phyloP scores from a whole-genome alignment of 768 basidiomycete species.

The Podaxis sp. region DNA sequence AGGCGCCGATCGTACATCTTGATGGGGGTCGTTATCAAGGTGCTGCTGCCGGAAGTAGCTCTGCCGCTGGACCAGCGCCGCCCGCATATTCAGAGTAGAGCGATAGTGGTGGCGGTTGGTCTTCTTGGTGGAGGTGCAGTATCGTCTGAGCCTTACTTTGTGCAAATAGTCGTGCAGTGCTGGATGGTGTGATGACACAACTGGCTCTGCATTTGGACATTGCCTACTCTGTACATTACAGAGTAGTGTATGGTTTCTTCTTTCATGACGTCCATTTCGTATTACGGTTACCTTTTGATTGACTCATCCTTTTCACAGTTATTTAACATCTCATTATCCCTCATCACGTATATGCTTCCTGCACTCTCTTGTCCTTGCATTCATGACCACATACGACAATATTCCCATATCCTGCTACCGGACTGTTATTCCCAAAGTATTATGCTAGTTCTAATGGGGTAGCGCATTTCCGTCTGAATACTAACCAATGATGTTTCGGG shows the following conservation, averaged over 20 bases:
- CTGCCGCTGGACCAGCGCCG: constrained; percentile 23
- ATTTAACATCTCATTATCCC: not conserved
- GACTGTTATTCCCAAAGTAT: not conserved
- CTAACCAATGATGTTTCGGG: not conserved
- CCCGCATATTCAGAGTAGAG: constrained; percentile 24
- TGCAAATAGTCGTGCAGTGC: not conserved
- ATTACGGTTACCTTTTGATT: not conserved
- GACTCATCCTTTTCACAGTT: not conserved
- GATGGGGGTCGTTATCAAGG: constrained; percentile 37
- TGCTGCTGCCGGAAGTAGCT: not conserved
- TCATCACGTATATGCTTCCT: not conserved
- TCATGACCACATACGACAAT: not conserved
- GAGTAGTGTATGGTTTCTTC: not conserved
- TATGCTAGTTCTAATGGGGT: not conserved
- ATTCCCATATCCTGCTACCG: not conserved
- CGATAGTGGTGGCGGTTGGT: not conserved
- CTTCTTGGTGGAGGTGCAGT: not conserved
- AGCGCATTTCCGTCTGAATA: not conserved
- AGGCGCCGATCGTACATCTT: constrained; percentile 37
- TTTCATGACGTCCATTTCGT: not conserved
- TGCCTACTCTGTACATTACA: not conserved
- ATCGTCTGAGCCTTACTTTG: not conserved
- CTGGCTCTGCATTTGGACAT: constrained; percentile 6
- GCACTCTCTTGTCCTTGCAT: not conserved
- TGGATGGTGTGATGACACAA: not conserved